Percentiles rank a stretch among this genome's conserved stretches.
Evolutionary conservation across 345 rosid genomes (phyloP).

Genomic region (Citrus inodora): DNA sequence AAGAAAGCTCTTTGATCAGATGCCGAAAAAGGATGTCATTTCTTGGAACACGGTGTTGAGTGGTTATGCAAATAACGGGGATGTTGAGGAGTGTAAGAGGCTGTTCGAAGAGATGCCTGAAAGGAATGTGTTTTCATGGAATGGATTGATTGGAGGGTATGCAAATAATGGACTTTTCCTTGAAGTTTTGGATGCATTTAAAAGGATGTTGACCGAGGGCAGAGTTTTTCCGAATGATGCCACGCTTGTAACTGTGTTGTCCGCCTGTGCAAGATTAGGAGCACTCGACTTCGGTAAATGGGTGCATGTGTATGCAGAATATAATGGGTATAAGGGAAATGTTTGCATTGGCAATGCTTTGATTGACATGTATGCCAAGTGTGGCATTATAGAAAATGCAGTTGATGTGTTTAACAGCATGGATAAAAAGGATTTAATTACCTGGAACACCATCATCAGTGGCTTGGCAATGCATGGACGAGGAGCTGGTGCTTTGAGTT

Average conservation of each 20-base stretch:
- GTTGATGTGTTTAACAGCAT: constrained; percentile 47
- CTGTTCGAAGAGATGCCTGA: constrained; percentile 68
- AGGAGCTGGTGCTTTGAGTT: constrained; percentile 57
- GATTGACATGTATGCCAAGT: constrained; percentile 85
- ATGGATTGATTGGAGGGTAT: constrained; percentile 64
- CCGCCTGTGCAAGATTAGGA: constrained; percentile 81
- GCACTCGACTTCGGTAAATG: constrained; percentile 73
- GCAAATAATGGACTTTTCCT: constrained; percentile 35
- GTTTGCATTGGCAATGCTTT: constrained; percentile 64
- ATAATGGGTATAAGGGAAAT: constrained; percentile 51
- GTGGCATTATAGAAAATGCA: constrained; percentile 61
- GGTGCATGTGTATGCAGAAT: constrained; percentile 58
- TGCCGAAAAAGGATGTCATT: constrained; percentile 71
- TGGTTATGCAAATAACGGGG: constrained; percentile 59
- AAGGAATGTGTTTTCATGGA: constrained; percentile 82
- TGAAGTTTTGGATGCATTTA: constrained; percentile 54
- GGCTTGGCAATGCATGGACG: constrained; percentile 71
- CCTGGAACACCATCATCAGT: constrained; percentile 74
- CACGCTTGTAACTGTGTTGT: constrained; percentile 62
- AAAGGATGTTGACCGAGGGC: constrained; percentile 54
- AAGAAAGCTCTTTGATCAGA: constrained; percentile 54
- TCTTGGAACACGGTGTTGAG: constrained; percentile 79
- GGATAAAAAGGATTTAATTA: constrained; percentile 65
- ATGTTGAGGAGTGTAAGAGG: constrained; percentile 43
- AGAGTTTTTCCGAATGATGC: constrained; percentile 61